Base-by-base conservation (phyloP, 371 early-diverging fungal species). In the Chytridium lagenaria region DNA sequence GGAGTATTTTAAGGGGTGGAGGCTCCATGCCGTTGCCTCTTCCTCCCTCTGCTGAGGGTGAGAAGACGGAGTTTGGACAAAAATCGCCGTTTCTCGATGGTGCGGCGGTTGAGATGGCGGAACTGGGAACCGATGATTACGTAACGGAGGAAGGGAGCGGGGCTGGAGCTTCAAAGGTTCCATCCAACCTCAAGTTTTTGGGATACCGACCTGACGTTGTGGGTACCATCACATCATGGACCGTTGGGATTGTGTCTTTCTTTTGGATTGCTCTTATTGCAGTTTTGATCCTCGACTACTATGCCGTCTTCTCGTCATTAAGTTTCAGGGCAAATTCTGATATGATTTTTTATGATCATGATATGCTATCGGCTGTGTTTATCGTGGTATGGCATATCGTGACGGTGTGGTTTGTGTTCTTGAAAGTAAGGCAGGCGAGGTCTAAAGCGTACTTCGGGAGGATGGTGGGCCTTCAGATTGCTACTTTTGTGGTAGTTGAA, bases 281-380 rank as follows among this genome's bases (percentile, higher is more conserved):
- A n/a, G 78, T 90, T 50, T 74, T 93, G 26, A 89, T 90, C 40
- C 81, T 86, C 30, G 93, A 92, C 77, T 89, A 92, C 83, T 93
- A 88, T 72, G 84, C 82, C 30, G 83, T 78, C 26, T 76, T 89
- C 65, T 59, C 78, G 34, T 69, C 81, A 22, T 70, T 71, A 33
- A 71, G 70, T 23, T 81, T 77, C 57, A 67, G 76, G 33, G 77
- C 78, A 22, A 73, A 76, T 39, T 67, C 72, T 1, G 73, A 75
- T 36, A 64, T 81, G 63, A 33, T 88, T 7, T 88, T 90, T 70
- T 81, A 84, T 61, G 77, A 86, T 71, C 85, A 87, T 23, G 86
- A 88, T 64, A 75, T 85, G 38, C 85, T 89, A 1, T 87, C 87
- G 59, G 80, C 83, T 28, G 86, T 88, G 38, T 91, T 91, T 68